Evolutionary conservation across 2,329 filamentous ascomycete species (phyloP).

Genomic region (Nothophoma quercina): DNA sequence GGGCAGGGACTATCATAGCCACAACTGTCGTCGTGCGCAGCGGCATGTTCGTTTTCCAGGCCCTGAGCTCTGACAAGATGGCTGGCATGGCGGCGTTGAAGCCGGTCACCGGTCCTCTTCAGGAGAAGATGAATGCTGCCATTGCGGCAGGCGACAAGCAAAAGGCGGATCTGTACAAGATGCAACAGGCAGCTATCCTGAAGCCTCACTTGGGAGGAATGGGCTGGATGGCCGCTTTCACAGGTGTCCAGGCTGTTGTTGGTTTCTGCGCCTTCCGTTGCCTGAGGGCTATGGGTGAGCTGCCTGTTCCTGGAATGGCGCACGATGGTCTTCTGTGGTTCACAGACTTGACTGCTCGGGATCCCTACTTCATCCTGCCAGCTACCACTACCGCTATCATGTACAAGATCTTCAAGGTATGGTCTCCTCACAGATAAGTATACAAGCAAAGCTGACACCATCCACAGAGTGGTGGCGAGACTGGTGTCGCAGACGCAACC

Average conservation of each 20-base stretch:
- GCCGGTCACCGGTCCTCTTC: constrained; percentile 64
- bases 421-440: constrained; percentile 21
- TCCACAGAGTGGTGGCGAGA: constrained; percentile 58
- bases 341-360: constrained; percentile 73
- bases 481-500: constrained; percentile 44
- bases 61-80: constrained; percentile 67
- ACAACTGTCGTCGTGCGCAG: constrained; percentile 71
- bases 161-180: constrained; percentile 46
- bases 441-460: constrained; percentile 28
- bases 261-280: constrained; percentile 84
- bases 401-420: constrained; percentile 66
- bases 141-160: constrained; percentile 55
- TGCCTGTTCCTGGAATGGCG: constrained; percentile 84
- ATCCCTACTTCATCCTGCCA: constrained; percentile 82
- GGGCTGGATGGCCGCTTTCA: constrained; percentile 58
- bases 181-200: constrained; percentile 61
- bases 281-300: constrained; percentile 72
- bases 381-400: constrained; percentile 64
- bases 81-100: constrained; percentile 70
- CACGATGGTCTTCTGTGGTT: constrained; percentile 80
- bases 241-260: constrained; percentile 71
- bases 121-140: constrained; percentile 61
- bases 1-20: constrained; percentile 78
- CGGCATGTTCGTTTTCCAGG: constrained; percentile 67
- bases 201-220: constrained; percentile 40